These are phyloP conservation scores for Pachyrhizus erosus DNA, from an alignment of 306 rosid genomes.

Conservation along the genomic window DNA sequence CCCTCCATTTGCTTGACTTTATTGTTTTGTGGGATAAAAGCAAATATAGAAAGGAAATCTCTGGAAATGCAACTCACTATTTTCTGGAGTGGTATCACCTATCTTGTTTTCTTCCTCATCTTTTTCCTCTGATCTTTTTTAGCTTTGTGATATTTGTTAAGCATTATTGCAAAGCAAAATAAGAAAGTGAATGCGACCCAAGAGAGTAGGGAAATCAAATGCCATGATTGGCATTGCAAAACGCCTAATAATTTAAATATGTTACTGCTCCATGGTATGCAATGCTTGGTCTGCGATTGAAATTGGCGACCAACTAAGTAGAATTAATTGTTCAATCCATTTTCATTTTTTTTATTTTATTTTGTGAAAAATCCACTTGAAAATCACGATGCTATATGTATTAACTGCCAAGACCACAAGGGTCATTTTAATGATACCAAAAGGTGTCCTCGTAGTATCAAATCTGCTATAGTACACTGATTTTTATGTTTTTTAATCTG, in stretches of 20 bases:
- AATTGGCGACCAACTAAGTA: conserved; percentile 13
- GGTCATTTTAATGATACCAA: conserved; percentile 8
- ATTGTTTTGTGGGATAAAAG: conserved; percentile 49
- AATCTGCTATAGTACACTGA: conserved; percentile 18
- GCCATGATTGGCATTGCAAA: conserved; percentile 31
- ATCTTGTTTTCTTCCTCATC: conserved; percentile 25
- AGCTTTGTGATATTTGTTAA: conserved; percentile 10
- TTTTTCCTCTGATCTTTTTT: conserved; percentile 11
- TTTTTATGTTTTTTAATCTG: conserved; percentile 8
- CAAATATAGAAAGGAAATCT: conserved; percentile 32
- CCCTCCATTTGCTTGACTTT: conserved; percentile 12
- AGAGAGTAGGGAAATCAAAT: conserved; percentile 34
- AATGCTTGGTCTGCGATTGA: conserved; percentile 24
- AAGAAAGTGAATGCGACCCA: conserved; percentile 41
- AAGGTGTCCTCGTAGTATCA: conserved; percentile 18
- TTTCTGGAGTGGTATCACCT: conserved; percentile 15
- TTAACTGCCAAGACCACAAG: not conserved
- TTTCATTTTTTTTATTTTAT: not conserved
- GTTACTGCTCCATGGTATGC: conserved; percentile 18
- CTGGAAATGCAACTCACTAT: conserved; percentile 17
- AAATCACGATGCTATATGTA: not conserved
- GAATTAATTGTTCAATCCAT: not conserved
- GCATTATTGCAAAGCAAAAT: conserved; percentile 40
- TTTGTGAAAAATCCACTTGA: not conserved
- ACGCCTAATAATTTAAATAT: conserved; percentile 36